Base-by-base conservation (phyloP, 1,284 basidiomycete genomes). In the Hypsizygus ulmarius region DNA sequence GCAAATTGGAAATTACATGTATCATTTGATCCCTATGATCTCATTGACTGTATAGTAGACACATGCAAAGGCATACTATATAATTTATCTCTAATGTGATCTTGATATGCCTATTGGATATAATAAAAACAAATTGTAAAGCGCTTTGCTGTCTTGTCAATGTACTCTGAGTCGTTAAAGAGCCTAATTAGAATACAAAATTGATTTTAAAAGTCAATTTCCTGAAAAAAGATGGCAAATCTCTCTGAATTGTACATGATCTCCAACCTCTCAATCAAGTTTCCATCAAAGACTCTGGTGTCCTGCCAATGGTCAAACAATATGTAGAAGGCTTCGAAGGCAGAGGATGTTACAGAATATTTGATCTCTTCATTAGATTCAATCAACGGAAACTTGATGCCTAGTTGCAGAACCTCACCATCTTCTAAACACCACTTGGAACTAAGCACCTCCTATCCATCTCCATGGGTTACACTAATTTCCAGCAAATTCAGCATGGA, bases 381-480 rank as follows among this genome's bases (percentile, higher is more conserved):
- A 35, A 49, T 27, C 27, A 42, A 15, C 0, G 29, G 3, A 35
- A 34, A 2, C 28, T 60, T 5, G 25, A 36, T 15, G 39, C 51
- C 14, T 21, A 9, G 3, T 53, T 41, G 8, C 40, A 62, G 38
- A 62, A 67, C 52, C 11, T 25, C 4, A 25, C 21, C 4, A 25
- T 7, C 21, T 25, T 25, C 7, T 7, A 25, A 25, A 25, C 21
- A 3, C 21, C 21, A 3, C 21, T 25, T 7, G 21, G 21, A 25
- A 25, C 21, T 65, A 28, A 61, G 4, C 40, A 62, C n/a, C 49
- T 71, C 1, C 62, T 61, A 0, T 61, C 57, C 1, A 40, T 73
- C 27, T 69, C 68, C 5, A 62, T 60, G 54, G 70, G 70, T 1
- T 72, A 59, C 52, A n/a, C 67, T 0, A 70, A 69, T 44, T 69